A percentile compares a stretch with the other conserved stretches of the same genome.
These are phyloP conservation scores for Penstemon newberryi DNA, from an alignment of 257 asterid genomes.

Conservation along the genomic window DNA sequence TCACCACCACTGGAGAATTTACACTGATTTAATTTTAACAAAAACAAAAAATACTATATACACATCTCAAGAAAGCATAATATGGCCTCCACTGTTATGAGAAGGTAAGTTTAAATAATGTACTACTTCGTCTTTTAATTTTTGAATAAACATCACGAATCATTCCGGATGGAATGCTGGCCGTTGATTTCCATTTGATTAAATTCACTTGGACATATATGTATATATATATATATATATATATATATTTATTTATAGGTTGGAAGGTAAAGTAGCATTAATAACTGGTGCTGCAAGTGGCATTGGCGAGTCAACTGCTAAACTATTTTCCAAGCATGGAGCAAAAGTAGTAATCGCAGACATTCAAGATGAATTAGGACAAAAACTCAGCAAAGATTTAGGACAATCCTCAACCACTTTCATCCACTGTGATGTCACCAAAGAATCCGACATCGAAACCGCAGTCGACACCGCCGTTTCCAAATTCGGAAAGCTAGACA, in stretches of 20 bases:
- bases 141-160: too few relatives aligned
- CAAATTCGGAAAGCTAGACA: constrained; percentile 23
- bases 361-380: constrained; percentile 26
- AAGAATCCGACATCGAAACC: constrained; percentile 16
- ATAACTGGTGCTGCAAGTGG: constrained; percentile 30
- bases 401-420: constrained; percentile 1
- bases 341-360: constrained; percentile 28
- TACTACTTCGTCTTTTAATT: too few relatives aligned
- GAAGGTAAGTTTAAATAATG: too few relatives aligned
- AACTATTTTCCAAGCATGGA: constrained; percentile 22
- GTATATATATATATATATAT: too few relatives aligned
- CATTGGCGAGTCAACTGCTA: constrained; percentile 26
- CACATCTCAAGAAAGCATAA: too few relatives aligned
- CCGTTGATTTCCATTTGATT: too few relatives aligned
- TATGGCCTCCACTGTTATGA: too few relatives aligned
- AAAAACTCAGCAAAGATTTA: not conserved
- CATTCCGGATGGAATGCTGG: too few relatives aligned
- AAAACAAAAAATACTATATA: too few relatives aligned
- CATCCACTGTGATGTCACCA: constrained; percentile 30
- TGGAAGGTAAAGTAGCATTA: constrained; percentile 29
- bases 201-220: too few relatives aligned
- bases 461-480: constrained; percentile 22
- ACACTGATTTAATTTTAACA: too few relatives aligned
- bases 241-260: not conserved
- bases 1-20: too few relatives aligned